Conservation (phyloP, 164 flowering plant species). For the Stephania yunnanensis region DNA sequence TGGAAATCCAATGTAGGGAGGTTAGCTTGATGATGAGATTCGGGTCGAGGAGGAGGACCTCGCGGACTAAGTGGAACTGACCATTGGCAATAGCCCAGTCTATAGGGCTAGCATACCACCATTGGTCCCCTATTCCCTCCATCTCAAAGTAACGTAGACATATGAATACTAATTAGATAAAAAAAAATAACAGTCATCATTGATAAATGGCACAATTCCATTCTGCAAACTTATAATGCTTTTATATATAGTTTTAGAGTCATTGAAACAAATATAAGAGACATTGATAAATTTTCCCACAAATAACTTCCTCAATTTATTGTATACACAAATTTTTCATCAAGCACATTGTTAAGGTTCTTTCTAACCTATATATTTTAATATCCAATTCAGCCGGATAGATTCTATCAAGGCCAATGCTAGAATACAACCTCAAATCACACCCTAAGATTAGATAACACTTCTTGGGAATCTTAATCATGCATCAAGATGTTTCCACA, state of each 20-base stretch:
- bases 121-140: slow-evolving; percentile 86
- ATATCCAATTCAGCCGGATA: neutral
- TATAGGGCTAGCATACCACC: slow-evolving; percentile 94
- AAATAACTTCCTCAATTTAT: neutral
- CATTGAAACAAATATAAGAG: slow-evolving; percentile 11
- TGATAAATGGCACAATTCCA: neutral
- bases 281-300: neutral
- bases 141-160: neutral
- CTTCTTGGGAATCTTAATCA: neutral
- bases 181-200: neutral
- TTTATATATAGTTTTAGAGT: too few relatives aligned
- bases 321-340: too few relatives aligned
- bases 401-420: too few relatives aligned
- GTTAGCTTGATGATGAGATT: slow-evolving; percentile 87
- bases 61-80: slow-evolving; percentile 59
- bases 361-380: slow-evolving; percentile 33
- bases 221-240: too few relatives aligned
- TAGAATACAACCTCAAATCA: neutral
- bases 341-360: neutral
- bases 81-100: slow-evolving; percentile 92
- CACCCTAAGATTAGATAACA: too few relatives aligned
- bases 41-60: slow-evolving; percentile 71
- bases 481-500: too few relatives aligned
- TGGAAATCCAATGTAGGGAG: slow-evolving; percentile 58
- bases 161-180: neutral